Conservation (phyloP, 2,329 filamentous ascomycete genomes). For the Scytalidium lignicola region DNA sequence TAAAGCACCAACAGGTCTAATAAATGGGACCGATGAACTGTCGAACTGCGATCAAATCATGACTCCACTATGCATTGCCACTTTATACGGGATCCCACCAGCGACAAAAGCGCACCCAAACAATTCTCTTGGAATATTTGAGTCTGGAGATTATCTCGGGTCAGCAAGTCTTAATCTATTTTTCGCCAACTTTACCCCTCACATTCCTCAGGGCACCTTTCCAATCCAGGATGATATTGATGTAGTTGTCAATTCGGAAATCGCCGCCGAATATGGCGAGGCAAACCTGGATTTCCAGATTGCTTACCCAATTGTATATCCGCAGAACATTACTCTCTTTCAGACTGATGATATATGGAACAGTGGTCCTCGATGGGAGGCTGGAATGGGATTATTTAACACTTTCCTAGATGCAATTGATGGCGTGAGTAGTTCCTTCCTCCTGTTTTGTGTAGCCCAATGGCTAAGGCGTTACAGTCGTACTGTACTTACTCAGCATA, state of each 20-base stretch:
- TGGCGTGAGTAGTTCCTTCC: slow-evolving; percentile 8
- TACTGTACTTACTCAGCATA: slow-evolving; percentile 41
- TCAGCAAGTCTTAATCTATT: slow-evolving; percentile 11
- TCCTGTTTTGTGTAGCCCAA: too few relatives aligned
- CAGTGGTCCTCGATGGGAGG: slow-evolving; percentile 12
- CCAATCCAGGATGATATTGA: slow-evolving; percentile 13
- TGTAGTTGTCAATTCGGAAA: slow-evolving; percentile 10
- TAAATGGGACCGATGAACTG: not conserved
- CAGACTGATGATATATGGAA: slow-evolving; percentile 16
- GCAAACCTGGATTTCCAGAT: slow-evolving; percentile 17
- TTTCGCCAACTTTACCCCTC: slow-evolving; percentile 6
- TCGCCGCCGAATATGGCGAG: slow-evolving; percentile 9
- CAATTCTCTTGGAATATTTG: slow-evolving; percentile 16
- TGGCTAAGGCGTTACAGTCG: slow-evolving; percentile 9
- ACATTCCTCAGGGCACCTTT: slow-evolving; percentile 13
- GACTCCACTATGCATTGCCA: not conserved
- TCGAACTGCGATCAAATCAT: not conserved
- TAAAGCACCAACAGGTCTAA: too few relatives aligned
- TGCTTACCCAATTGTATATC: slow-evolving; percentile 13
- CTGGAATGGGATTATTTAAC: slow-evolving; percentile 19
- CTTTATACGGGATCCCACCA: slow-evolving; percentile 4
- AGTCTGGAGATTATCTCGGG: slow-evolving; percentile 11
- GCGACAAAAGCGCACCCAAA: slow-evolving; percentile 2
- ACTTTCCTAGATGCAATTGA: slow-evolving; percentile 25
- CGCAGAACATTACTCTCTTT: slow-evolving; percentile 22